These are phyloP conservation scores for Candida sanyaensis DNA, from an alignment of 1,139 yeast species.

Conservation along the genomic window DNA sequence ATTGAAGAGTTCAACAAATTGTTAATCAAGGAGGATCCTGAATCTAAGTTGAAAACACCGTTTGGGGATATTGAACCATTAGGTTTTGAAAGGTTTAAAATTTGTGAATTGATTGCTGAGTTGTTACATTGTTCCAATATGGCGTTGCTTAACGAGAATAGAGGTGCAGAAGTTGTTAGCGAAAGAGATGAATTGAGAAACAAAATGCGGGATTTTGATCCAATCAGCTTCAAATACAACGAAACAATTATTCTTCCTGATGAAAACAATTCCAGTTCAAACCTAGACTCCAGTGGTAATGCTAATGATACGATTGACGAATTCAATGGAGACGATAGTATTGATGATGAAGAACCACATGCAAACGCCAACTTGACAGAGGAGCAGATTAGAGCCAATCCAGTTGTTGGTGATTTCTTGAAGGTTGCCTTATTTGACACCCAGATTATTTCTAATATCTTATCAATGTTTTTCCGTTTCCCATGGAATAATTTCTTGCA, in stretches of 20 bases:
- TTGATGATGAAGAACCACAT: conserved; percentile 44
- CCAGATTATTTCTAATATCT: conserved; percentile 72
- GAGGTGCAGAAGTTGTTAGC: conserved; percentile 75
- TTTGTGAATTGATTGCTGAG: conserved; percentile 94
- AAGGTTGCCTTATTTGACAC: conserved; percentile 86
- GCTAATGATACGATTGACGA: conserved; percentile 49
- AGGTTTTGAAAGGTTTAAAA: conserved; percentile 93
- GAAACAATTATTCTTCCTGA: conserved; percentile 44
- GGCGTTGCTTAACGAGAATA: conserved; percentile 86
- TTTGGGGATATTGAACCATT: conserved; percentile 71
- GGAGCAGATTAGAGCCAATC: conserved; percentile 59
- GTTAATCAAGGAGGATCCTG: conserved; percentile 22
- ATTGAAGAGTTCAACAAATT: conserved; percentile 63
- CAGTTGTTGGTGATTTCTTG: conserved; percentile 88
- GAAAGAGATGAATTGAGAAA: conserved; percentile 73
- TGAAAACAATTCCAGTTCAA: conserved; percentile 14
- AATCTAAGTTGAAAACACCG: conserved; percentile 52
- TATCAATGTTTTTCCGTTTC: conserved; percentile 83
- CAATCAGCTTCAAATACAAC: conserved; percentile 50
- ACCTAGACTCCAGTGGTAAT: conserved; percentile 20
- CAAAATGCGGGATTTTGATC: conserved; percentile 48
- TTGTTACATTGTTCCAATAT: conserved; percentile 94
- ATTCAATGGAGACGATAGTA: conserved; percentile 37
- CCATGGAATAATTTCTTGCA: conserved; percentile 99
- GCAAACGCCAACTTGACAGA: conserved; percentile 61